Base-by-base conservation (phyloP, 148 eudicot species). In the Tetragonia tetragonoides region DNA sequence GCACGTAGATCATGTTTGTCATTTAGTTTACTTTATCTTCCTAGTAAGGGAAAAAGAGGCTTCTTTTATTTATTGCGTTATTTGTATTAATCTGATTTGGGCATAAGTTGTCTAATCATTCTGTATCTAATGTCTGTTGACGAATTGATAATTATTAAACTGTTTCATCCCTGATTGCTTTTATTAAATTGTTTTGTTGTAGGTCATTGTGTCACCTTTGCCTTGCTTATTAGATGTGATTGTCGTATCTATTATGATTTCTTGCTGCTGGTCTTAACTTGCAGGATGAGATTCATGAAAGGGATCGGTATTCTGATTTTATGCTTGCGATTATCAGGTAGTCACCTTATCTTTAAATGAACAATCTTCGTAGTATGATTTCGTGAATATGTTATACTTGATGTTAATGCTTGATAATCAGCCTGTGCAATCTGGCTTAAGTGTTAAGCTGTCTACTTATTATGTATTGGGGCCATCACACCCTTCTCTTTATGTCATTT, bases 241-340 rank as follows among this genome's bases (percentile, higher is more conserved):
- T 49, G 28, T 37, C n/a, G 21, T 16, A 46, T 9, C 28, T 60
- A 34, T 28, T 34, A 7, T 53, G 16, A 47, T 44, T 24, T 65
- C 21, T 57, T 72, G 17, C 1, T 66, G 49, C 44, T 77, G 65
- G 23, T 75, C 75, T 67, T 84, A 64, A 23, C 81, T 79, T 75
- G 77, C 70, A 95, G 99, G 99, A 95, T 86, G 99, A 95, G 86
- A 93, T 96, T 77, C 99, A 96, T 83, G 99, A 96, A 77, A 86
- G 99, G 87, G 99, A 96, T 78, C 91, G 90, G 60, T 91, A 78
- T 83, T 90, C 95, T 42, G 99, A 96, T 85, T 89, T 96, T 78
- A 87, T 88, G 90, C 93, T 96, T 37, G 89, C 99, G 64, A 91
- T 96, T 74, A 82, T 96, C 88, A 93, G 98, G 99, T 96, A 84